These are phyloP conservation scores for Amylostereum areolatum DNA, from an alignment of 1,284 basidiomycete genomes.

Conservation along the genomic window DNA sequence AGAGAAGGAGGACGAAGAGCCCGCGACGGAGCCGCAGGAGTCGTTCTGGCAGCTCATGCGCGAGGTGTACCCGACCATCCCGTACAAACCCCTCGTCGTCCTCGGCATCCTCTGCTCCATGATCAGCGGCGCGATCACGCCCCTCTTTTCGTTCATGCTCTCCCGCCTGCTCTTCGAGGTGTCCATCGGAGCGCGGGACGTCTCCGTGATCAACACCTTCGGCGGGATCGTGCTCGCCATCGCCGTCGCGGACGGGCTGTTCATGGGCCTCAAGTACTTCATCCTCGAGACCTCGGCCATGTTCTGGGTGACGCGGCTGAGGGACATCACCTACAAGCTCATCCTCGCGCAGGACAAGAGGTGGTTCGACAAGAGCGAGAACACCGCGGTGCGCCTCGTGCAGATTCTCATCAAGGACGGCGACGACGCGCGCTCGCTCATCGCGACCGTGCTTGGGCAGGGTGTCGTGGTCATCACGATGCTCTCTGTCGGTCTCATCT, in stretches of 20 bases:
- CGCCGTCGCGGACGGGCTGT: conserved; percentile 70
- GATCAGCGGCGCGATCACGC: conserved; percentile 77
- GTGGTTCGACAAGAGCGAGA: conserved; percentile 80
- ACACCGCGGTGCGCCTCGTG: conserved; percentile 63
- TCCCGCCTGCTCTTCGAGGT: conserved; percentile 78
- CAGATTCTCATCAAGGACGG: conserved; percentile 86
- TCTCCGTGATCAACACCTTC: conserved; percentile 63
- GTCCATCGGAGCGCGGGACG: conserved; percentile 60
- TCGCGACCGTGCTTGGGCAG: conserved; percentile 74
- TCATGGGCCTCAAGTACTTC: conserved; percentile 71
- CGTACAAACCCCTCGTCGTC: conserved; percentile 65
- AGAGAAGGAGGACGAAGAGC: conserved; percentile 16
- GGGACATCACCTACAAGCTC: conserved; percentile 50
- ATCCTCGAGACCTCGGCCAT: conserved; percentile 73
- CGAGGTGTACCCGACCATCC: conserved; percentile 68
- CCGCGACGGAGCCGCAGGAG: conserved; percentile 17
- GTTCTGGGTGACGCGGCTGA: conserved; percentile 70
- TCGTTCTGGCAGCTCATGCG: conserved; percentile 47
- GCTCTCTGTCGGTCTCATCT: conserved; percentile 78
- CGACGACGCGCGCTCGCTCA: conserved; percentile 80
- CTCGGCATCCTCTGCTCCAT: conserved; percentile 65
- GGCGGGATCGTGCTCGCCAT: conserved; percentile 67
- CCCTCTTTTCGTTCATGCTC: conserved; percentile 87
- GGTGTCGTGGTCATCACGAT: conserved; percentile 72
- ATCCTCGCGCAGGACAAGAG: conserved; percentile 81